Conservation (phyloP, 2,329 filamentous ascomycete species). For the Talaromyces piceae region DNA sequence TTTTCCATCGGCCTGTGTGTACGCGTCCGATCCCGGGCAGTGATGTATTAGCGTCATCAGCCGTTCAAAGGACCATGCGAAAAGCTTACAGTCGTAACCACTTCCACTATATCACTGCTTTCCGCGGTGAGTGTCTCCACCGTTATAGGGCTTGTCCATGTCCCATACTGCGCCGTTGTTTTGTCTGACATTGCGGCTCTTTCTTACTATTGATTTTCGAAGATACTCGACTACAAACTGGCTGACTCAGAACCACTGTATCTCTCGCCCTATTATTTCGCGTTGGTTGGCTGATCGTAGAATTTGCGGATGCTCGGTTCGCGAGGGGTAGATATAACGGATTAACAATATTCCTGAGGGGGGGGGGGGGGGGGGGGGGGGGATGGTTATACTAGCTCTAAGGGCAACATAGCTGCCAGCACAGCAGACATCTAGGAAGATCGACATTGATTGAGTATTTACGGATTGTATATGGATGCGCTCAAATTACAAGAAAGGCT, state of each 20-base stretch:
- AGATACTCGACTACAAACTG: background rate
- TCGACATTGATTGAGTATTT: no score
- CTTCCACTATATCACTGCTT: constrained; percentile 26
- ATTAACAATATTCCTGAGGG: no score
- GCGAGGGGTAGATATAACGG: no score
- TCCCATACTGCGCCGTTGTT: constrained; percentile 21
- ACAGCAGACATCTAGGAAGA: no score
- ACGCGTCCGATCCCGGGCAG: constrained; percentile 16
- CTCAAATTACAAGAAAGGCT: no score
- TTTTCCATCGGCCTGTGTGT: constrained; percentile 5
- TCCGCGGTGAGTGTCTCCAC: constrained; percentile 27
- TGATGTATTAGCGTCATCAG: background rate
- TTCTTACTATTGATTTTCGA: background rate
- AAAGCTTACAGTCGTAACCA: constrained; percentile 22
- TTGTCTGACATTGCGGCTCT: background rate
- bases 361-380: no score
- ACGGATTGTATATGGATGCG: no score
- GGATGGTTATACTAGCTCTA: no score
- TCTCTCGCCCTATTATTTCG: no score
- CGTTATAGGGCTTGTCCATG: constrained; percentile 34
- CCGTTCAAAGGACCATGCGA: background rate
- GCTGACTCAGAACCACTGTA: background rate
- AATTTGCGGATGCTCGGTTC: no score
- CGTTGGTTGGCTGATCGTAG: no score
- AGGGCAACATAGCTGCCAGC: no score